Evolutionary conservation across 371 early-diverging fungal genomes (phyloP).

Genomic region (Mortierella sp.): DNA sequence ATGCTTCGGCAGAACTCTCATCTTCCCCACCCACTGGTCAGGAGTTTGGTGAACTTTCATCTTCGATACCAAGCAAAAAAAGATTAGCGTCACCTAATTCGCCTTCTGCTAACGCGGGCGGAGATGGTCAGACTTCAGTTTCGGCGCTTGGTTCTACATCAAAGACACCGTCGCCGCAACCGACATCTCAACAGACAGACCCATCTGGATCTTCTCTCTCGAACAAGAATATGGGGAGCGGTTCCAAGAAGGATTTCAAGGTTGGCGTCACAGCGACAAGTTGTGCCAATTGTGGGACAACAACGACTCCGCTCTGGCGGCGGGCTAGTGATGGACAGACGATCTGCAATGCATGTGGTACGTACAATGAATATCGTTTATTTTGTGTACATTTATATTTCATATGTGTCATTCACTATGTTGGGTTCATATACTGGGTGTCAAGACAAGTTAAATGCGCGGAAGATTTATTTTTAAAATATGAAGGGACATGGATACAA

Average conservation of each 20-base stretch:
- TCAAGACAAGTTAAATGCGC: background rate
- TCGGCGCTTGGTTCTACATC: background rate
- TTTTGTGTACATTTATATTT: background rate
- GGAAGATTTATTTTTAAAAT: background rate
- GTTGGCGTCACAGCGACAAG: slow-evolving; percentile 59
- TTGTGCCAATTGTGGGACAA: slow-evolving; percentile 92
- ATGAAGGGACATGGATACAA: slow-evolving; percentile 22
- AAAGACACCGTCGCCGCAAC: slow-evolving; percentile 27
- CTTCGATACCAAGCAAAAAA: slow-evolving; percentile 10
- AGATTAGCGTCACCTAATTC: slow-evolving; percentile 14
- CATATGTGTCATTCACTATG: background rate
- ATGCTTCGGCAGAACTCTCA: slow-evolving; percentile 17
- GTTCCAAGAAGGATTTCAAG: slow-evolving; percentile 34
- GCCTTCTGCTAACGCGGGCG: slow-evolving; percentile 16
- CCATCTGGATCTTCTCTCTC: slow-evolving; percentile 12
- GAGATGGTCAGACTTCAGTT: slow-evolving; percentile 24
- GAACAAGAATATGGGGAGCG: slow-evolving; percentile 2
- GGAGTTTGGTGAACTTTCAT: background rate
- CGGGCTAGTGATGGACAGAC: slow-evolving; percentile 84
- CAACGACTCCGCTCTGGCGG: slow-evolving; percentile 95
- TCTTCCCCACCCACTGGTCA: slow-evolving; percentile 13
- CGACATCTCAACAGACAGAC: slow-evolving; percentile 16
- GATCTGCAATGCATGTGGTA: slow-evolving; percentile 94
- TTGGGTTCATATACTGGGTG: background rate
- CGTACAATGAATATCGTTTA: slow-evolving; percentile 56